phyloP scores from a whole-genome alignment of 345 rosid species.

The Noccaea caerulescens region DNA sequence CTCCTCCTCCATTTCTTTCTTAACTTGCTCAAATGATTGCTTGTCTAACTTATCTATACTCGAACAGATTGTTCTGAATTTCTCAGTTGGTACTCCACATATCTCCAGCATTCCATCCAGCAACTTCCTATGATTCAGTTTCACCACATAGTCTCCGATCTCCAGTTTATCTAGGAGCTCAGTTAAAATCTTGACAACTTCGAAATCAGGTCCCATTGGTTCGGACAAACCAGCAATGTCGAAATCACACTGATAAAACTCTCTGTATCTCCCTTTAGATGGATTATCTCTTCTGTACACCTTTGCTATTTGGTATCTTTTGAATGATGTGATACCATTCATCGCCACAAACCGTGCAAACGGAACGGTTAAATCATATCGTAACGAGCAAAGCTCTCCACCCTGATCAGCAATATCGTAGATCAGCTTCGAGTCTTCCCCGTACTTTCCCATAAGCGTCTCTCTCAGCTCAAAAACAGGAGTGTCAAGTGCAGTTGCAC shows the following conservation, averaged over 20 bases:
- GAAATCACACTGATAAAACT: slow-evolving; percentile 96
- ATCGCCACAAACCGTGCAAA: slow-evolving; percentile 92
- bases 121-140: slow-evolving; percentile 86
- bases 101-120: slow-evolving; percentile 95
- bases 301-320: slow-evolving; percentile 87
- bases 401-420: slow-evolving; percentile 99
- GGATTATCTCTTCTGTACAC: slow-evolving; percentile 96
- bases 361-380: slow-evolving; percentile 94
- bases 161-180: slow-evolving; percentile 80
- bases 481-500: slow-evolving; percentile 91
- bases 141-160: slow-evolving; percentile 95
- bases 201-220: slow-evolving; percentile 96
- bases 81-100: slow-evolving; percentile 91
- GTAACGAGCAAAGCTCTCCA: slow-evolving; percentile 92
- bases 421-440: slow-evolving; percentile 94
- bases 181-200: slow-evolving; percentile 69
- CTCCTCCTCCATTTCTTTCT: slow-evolving; percentile 95
- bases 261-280: slow-evolving; percentile 91
- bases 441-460: slow-evolving; percentile 90
- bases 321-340: slow-evolving; percentile 82
- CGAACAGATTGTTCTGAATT: slow-evolving; percentile 90
- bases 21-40: slow-evolving; percentile 81
- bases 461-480: slow-evolving; percentile 96
- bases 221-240: slow-evolving; percentile 90
- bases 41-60: slow-evolving; percentile 95